phyloP scores from a whole-genome alignment of 2,329 filamentous ascomycete genomes.

The Gnomoniopsis smithogilvyi region DNA sequence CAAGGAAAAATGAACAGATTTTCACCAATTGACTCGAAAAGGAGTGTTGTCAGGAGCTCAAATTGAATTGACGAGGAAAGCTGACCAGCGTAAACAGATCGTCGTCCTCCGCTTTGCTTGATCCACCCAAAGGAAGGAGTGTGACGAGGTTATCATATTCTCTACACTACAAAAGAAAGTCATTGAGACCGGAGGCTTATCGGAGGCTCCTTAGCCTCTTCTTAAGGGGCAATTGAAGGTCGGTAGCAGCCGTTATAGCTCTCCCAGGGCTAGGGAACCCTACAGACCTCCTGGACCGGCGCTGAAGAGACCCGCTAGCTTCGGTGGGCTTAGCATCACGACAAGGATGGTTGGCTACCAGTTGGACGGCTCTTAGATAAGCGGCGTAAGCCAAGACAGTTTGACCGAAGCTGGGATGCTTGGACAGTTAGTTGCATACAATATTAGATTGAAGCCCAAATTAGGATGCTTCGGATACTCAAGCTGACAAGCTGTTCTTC shows the following conservation, averaged over 20 bases:
- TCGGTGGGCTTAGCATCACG: background rate
- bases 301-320: slow-evolving; percentile 3
- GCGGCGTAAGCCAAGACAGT: background rate
- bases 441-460: slow-evolving; percentile 1
- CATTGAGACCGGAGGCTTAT: background rate
- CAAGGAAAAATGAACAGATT: background rate
- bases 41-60: background rate
- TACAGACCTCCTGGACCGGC: slow-evolving; percentile 6
- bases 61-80: background rate
- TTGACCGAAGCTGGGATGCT: background rate
- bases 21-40: background rate
- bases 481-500: background rate
- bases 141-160: background rate
- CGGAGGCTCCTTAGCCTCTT: background rate
- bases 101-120: background rate
- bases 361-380: slow-evolving; percentile 9
- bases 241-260: background rate
- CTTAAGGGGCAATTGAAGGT: background rate
- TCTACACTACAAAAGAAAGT: background rate
- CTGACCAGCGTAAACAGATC: background rate
- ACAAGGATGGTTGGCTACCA: background rate
- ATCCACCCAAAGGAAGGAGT: background rate
- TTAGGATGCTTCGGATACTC: background rate
- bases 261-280: background rate
- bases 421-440: background rate